Conservation (phyloP, 2,329 filamentous ascomycete genomes). For the Ciborinia camelliae region DNA sequence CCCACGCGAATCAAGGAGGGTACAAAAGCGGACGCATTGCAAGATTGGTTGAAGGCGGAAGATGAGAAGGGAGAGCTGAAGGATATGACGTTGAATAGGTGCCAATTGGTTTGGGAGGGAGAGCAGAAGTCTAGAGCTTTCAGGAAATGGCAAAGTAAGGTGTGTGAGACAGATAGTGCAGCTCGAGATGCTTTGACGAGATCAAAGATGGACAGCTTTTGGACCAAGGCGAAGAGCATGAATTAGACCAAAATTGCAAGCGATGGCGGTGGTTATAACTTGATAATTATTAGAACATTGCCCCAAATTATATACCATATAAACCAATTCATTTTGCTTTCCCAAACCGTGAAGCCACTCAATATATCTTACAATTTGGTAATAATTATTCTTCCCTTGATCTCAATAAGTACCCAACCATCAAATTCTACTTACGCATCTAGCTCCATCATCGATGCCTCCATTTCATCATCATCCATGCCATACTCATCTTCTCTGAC, state of each 20-base stretch:
- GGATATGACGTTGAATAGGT: slow-evolving; percentile 78
- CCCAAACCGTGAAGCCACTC: background rate
- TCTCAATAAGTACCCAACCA: background rate
- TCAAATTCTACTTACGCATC: slow-evolving; percentile 23
- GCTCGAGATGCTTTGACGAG: slow-evolving; percentile 76
- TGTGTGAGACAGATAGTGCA: slow-evolving; percentile 90
- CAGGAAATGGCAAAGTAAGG: slow-evolving; percentile 80
- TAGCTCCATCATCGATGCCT: slow-evolving; percentile 50
- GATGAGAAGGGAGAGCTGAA: slow-evolving; percentile 75
- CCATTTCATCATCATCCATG: slow-evolving; percentile 41
- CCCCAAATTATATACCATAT: slow-evolving; percentile 10
- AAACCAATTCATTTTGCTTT: slow-evolving; percentile 7
- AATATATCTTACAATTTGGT: slow-evolving; percentile 14
- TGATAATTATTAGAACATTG: background rate
- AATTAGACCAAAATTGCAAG: slow-evolving; percentile 24
- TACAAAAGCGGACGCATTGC: slow-evolving; percentile 60
- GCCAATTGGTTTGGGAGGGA: slow-evolving; percentile 84
- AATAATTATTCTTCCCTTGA: background rate
- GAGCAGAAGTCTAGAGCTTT: slow-evolving; percentile 78
- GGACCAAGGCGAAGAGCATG: slow-evolving; percentile 76
- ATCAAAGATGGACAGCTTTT: slow-evolving; percentile 92
- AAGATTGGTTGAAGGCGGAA: slow-evolving; percentile 75
- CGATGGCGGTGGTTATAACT: background rate
- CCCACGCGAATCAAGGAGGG: slow-evolving; percentile 61
- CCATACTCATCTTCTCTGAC: slow-evolving; percentile 34